These are phyloP conservation scores for Didymella arachidicola DNA, from an alignment of 2,329 filamentous ascomycete species.

Conservation along the genomic window DNA sequence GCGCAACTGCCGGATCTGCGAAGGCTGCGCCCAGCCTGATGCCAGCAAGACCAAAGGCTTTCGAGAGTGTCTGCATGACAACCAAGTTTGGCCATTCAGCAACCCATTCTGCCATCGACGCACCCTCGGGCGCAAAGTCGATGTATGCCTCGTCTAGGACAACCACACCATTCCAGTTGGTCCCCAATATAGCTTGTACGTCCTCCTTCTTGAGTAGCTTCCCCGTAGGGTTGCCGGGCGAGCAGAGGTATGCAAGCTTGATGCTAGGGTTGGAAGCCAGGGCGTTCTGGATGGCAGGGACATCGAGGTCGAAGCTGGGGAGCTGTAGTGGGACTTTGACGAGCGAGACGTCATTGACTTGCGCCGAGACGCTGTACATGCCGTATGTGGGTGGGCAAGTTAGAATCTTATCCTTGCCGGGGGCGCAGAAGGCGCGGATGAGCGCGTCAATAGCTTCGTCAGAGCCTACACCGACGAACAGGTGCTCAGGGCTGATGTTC, in stretches of 20 bases:
- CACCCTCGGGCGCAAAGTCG: conserved; percentile 82
- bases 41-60: conserved; percentile 94
- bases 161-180: conserved; percentile 93
- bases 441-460: conserved; percentile 97
- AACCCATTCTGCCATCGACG: conserved; percentile 90
- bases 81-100: conserved; percentile 93
- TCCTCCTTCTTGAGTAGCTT: conserved; percentile 78
- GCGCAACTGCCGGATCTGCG: conserved; percentile 74
- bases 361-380: conserved; percentile 95
- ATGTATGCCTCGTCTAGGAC: conserved; percentile 96
- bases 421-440: conserved; percentile 89
- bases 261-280: conserved; percentile 72
- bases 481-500: conserved; percentile 76
- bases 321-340: conserved; percentile 84
- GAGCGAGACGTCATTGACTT: conserved; percentile 89
- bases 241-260: conserved; percentile 92
- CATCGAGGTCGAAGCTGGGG: conserved; percentile 76
- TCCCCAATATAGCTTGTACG: conserved; percentile 74
- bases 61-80: conserved; percentile 98
- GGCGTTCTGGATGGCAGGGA: conserved; percentile 69
- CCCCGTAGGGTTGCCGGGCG: conserved; percentile 93
- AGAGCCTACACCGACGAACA: conserved; percentile 94
- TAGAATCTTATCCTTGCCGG: conserved; percentile 86
- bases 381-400: conserved; percentile 97
- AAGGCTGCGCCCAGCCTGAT: conserved; percentile 91